Evolutionary conservation across 768 basidiomycete species (phyloP), one percentile per base, ranked within the genome.

Genomic region (Lanmaoa rubissima): DNA sequence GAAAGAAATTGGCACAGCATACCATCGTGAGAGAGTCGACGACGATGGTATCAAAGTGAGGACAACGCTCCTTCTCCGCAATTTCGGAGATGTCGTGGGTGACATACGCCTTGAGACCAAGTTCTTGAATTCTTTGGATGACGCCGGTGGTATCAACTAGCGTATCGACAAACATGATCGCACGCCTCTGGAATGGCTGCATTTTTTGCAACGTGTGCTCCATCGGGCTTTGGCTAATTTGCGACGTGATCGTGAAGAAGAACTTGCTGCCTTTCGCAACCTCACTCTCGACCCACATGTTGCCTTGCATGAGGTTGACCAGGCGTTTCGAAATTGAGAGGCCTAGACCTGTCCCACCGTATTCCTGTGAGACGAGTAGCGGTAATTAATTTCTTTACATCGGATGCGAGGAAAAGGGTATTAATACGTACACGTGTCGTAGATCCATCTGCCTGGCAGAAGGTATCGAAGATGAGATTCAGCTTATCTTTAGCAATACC

Each of bases 401-500:
- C 46, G 57, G 57, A n/a, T 34, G 58, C 51, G 41, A 55, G 50
- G 31, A 58, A 44, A 50, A 7, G 46, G 43, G 24, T 8, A 39
- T 48, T 34, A 35, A 10, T 31, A 78, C 87, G 42, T 64, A 92
- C 92, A 67, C 96, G 75, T 6, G 95, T 98, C 5, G 97, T 98
- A 9, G 94, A 98, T 26, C 97, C 97, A 78, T 98, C 97, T 0
- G 97, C 97, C 69, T 98, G 97, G 62, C 92, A 94, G 75, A 99
- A 99, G 2, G 97, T 98, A 69, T 99, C 97, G 74, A 98, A 99
- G 70, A 98, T 98, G 67, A 98, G 79, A 68, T 95, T 96, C 62
- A 98, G 76, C 78, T 98, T 98, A 73, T 98, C 97, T 70, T 94
- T 94, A 54, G 96, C 94, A 70, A 99, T 98, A 51, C 97, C 97